These are phyloP conservation scores for Brasilioporus rufonigricans DNA, from an alignment of 768 basidiomycete species.

Conservation along the genomic window DNA sequence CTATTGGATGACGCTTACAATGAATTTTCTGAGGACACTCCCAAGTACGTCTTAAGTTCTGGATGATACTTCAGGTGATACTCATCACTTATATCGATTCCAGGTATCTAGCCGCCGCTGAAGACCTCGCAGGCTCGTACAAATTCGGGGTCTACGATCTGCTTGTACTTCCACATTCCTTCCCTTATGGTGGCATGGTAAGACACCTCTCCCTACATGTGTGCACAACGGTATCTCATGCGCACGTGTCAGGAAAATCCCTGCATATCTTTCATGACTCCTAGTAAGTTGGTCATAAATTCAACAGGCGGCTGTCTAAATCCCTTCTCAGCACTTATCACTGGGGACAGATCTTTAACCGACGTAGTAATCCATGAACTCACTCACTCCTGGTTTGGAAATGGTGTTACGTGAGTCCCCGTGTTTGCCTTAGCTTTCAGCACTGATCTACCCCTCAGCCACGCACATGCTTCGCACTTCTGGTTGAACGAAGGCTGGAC, in stretches of 20 bases:
- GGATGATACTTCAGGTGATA: no score
- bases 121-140: slow-evolving; percentile 62
- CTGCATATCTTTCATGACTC: slow-evolving; percentile 84
- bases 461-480: slow-evolving; percentile 74
- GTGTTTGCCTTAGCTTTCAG: not conserved
- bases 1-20: slow-evolving; percentile 72
- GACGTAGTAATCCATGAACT: slow-evolving; percentile 89
- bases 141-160: slow-evolving; percentile 87
- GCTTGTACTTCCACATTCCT: slow-evolving; percentile 84
- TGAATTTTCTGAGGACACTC: slow-evolving; percentile 89
- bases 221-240: not conserved
- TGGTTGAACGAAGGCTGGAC: slow-evolving; percentile 96
- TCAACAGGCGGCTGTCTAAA: not conserved
- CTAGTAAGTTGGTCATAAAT: slow-evolving; percentile 47
- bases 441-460: slow-evolving; percentile 34
- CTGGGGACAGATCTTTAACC: slow-evolving; percentile 82
- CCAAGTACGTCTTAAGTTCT: slow-evolving; percentile 43
- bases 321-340: slow-evolving; percentile 58
- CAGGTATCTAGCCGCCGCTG: slow-evolving; percentile 58
- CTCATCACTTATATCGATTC: not conserved
- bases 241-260: slow-evolving; percentile 68
- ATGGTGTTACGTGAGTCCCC: slow-evolving; percentile 68
- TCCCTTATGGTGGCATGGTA: slow-evolving; percentile 92
- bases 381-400: slow-evolving; percentile 91
- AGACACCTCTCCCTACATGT: not conserved